A percentile compares a stretch with the other conserved stretches of the same genome.
These are phyloP conservation scores for Hanseniaspora clermontiae DNA, from an alignment of 805 yeast genomes.

Conservation along the genomic window DNA sequence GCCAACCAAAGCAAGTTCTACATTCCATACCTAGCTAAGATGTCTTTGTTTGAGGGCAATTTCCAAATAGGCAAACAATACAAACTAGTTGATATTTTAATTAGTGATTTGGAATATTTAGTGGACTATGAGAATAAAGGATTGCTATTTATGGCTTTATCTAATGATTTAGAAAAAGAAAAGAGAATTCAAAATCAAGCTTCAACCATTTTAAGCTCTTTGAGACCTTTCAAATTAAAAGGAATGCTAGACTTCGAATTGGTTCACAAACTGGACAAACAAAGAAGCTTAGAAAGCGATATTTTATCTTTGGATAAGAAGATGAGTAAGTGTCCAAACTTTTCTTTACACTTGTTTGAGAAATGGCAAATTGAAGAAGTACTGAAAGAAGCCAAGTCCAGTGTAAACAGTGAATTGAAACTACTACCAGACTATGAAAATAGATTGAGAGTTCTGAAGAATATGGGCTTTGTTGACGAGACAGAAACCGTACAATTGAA, in stretches of 20 bases:
- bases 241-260: constrained; percentile 21
- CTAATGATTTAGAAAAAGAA: constrained; percentile 7
- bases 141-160: constrained; percentile 1
- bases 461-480: constrained; percentile 68
- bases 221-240: constrained; percentile 18
- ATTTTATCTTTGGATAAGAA: constrained; percentile 21
- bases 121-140: constrained; percentile 14
- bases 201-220: constrained; percentile 18
- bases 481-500: constrained; percentile 59
- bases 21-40: constrained; percentile 3
- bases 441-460: constrained; percentile 62
- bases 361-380: constrained; percentile 18
- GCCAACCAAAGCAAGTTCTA: constrained; percentile 2
- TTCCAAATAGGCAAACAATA: constrained; percentile 14
- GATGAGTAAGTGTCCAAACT: constrained; percentile 15
- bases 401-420: constrained; percentile 81
- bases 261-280: constrained; percentile 25
- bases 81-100: constrained; percentile 22
- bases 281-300: constrained; percentile 22
- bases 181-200: background rate
- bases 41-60: background rate
- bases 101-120: constrained; percentile 24
- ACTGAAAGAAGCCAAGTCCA: constrained; percentile 28
- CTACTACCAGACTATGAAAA: constrained; percentile 88
- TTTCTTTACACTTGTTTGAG: constrained; percentile 8